Percentiles rank a stretch among this genome's conserved stretches.
These are phyloP conservation scores for Begonia fuchsioides DNA, from an alignment of 306 rosid species.

Conservation along the genomic window DNA sequence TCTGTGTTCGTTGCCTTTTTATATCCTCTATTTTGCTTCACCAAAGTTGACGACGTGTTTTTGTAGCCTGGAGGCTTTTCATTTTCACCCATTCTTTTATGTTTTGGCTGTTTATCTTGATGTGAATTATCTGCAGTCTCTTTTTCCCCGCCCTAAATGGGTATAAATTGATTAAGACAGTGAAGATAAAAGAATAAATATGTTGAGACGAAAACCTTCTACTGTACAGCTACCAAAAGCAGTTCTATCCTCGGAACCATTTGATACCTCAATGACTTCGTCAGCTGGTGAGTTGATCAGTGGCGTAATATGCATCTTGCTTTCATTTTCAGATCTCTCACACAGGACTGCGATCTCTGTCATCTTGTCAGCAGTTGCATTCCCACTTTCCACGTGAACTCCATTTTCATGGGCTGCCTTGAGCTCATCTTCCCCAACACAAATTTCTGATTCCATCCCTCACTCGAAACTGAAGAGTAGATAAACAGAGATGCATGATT, in stretches of 20 bases:
- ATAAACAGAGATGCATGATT: constrained; percentile 5
- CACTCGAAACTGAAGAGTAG: constrained; percentile 21
- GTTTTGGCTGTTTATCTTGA: constrained; percentile 30
- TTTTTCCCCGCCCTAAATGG: constrained; percentile 32
- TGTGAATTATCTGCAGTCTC: constrained; percentile 20
- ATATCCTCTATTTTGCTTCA: constrained; percentile 33
- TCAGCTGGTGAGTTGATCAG: constrained; percentile 20
- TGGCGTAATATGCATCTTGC: constrained; percentile 20
- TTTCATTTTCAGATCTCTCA: constrained; percentile 25
- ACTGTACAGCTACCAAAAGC: constrained; percentile 42
- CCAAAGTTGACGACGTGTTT: constrained; percentile 19
- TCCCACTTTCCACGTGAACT: constrained; percentile 22
- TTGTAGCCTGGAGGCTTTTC: constrained; percentile 31
- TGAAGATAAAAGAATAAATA: background rate
- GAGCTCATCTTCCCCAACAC: constrained; percentile 29
- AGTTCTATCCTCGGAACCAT: constrained; percentile 17
- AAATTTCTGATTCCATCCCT: constrained; percentile 50
- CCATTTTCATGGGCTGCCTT: constrained; percentile 50
- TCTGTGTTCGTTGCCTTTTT: constrained; percentile 40
- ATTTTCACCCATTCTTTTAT: constrained; percentile 35
- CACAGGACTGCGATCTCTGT: constrained; percentile 18
- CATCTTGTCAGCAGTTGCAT: constrained; percentile 9
- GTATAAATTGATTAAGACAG: constrained; percentile 7
- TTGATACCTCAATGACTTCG: constrained; percentile 34
- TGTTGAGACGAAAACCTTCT: constrained; percentile 2